Base-by-base conservation (phyloP, 2,329 filamentous ascomycete species). In the Pyrenochaeta sp. region DNA sequence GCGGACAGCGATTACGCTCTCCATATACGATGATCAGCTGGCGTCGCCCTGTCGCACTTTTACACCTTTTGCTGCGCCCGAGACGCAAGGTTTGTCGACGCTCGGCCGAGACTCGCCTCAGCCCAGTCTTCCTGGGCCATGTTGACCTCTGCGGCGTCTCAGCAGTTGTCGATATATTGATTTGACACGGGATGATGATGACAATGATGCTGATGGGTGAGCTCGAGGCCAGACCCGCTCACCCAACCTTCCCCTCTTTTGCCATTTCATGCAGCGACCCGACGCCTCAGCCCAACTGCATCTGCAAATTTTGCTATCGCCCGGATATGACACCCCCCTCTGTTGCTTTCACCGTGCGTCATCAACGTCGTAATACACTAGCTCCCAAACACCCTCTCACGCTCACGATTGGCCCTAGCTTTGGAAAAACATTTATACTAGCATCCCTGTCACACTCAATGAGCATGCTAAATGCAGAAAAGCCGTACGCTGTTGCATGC, bases 281-380 rank as follows among this genome's bases (percentile, higher is more conserved):
- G 39, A 45, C 33, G 27, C 36, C 30, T 56, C 46, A 43, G 49
- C 44, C 35, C 41, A 48, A 45, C 45, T 17, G 23, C 31, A 41
- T 37, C n/a, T 18, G 44, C 44, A 51, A 15, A n/a, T n/a, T 55
- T 23, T 52, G 20, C 40, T 51, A 45, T 47, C 43, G 9, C 47
- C 54, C 49, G 46, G 45, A 54, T 50, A 53, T 49, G 42, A 46
- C 36, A 27, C 36, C 45, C 36, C 45, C 32, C 37, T 45, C 42
- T 45, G 41, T 33, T 54, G 45, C 35, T 41, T 33, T 42, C 20
- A 29, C 11, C 32, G 44, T 56, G 58, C 58, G 52, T 56, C 57
- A 51, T 52, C 50, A 31, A 47, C 37, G 41, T 41, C 40, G 56
- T 56, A 49, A 51, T 56, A 51, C 56, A 56, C 42, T 45, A 51